A percentile compares a stretch with the other conserved stretches of the same genome.
Evolutionary conservation across 805 yeast genomes (phyloP).

Genomic region (Wickerhamomyces hampshirensis): DNA sequence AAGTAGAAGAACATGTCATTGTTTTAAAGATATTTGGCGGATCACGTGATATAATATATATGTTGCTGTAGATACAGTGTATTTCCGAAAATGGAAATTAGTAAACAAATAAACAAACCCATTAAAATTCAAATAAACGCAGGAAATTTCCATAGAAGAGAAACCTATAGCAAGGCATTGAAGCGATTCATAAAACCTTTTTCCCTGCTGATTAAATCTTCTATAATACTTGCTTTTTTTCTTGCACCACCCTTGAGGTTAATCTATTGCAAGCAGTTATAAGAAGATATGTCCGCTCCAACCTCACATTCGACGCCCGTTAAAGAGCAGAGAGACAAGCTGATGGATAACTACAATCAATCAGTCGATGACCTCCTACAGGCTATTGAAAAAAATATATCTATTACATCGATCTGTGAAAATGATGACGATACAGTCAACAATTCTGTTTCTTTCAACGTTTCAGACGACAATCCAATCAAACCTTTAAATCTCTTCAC

Average conservation of each 20-base stretch:
- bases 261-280: no score
- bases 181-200: no score
- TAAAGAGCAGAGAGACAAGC: conserved; percentile 6
- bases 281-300: conserved; percentile 7
- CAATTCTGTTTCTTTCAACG: conserved; percentile 13
- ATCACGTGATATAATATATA: neutral
- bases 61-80: conserved; percentile 3
- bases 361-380: conserved; percentile 37
- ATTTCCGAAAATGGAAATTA: conserved; percentile 3
- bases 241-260: no score
- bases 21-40: no score
- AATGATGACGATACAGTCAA: conserved; percentile 5
- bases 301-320: conserved; percentile 20
- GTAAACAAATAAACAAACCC: conserved; percentile 10
- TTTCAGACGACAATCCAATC: conserved; percentile 19
- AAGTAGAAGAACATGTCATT: no score
- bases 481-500: conserved; percentile 23
- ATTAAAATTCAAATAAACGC: neutral
- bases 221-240: no score
- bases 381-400: conserved; percentile 24
- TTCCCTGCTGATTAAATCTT: no score
- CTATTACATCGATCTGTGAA: conserved; percentile 13
- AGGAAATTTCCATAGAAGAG: neutral
- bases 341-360: conserved; percentile 13
- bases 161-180: neutral